Evolutionary conservation across 2,329 filamentous ascomycete species (phyloP), one percentile per base, ranked within the genome.

Genomic region (Calonectria honghensis): DNA sequence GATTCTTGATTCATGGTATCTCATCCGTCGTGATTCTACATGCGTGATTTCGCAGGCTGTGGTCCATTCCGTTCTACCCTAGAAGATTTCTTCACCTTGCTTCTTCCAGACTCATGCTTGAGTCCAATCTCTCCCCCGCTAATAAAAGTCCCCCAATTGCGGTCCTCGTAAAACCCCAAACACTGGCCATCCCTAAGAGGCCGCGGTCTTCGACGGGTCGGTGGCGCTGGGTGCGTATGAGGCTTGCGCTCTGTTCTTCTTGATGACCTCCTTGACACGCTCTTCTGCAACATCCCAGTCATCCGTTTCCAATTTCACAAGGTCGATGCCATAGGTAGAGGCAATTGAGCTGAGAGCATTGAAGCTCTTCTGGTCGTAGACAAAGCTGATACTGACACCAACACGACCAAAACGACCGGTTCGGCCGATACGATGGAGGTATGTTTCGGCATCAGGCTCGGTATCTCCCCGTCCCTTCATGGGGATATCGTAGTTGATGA

Each of bases 351-450:
- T 92, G 63, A 99, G 91, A 80, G 95, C 94, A 57, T 91, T 85
- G 90, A 93, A 98, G 84, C 95, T 97, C 79, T 91, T 91, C 83
- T 93, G 92, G 86, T 97, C 96, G 80, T 96, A 95, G 68, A 99
- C 95, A 81, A 99, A 98, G 78, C 94, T 97, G 83, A 99, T 96
- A 73, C 95, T 96, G 79, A 98, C 97, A 82, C 97, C 97, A 41
- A 98, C 96, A 84, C 96, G 96, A 72, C 97, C 97, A 81, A 99
- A 99, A 79, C 97, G 95, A 77, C 97, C 97, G 18, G 97, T 99
- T 82, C 97, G 95, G 75, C 97, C 97, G 80, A 99, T 99, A 83
- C 97, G 94, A 89, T 99, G 97, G 64, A 99, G 93, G 83, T 99
- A 99, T 0, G 97, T 99, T 88, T 98, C 96, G 61, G 93, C 93